phyloP scores from a whole-genome alignment of 2,329 filamentous ascomycete genomes.

The Trichoderma gracile region DNA sequence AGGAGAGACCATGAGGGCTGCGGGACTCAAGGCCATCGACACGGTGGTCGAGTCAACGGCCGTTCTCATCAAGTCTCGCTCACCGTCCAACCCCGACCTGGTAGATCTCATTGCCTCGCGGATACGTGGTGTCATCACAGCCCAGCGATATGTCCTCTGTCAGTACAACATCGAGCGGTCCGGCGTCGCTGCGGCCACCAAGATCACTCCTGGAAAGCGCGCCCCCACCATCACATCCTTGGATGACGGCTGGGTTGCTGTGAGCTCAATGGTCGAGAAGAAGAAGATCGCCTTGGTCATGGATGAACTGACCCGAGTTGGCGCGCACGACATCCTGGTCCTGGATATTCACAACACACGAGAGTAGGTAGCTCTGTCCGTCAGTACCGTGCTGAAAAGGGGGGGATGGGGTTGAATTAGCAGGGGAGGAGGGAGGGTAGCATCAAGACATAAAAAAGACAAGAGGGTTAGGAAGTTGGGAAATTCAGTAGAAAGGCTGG shows the following conservation, averaged over 20 bases:
- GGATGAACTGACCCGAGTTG: constrained; percentile 75
- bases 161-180: constrained; percentile 88
- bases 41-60: constrained; percentile 88
- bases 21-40: constrained; percentile 89
- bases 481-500: neutral
- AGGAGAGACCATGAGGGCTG: constrained; percentile 96
- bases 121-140: constrained; percentile 91
- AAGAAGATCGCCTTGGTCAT: constrained; percentile 82
- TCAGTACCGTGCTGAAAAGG: too few species aligned
- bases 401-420: neutral
- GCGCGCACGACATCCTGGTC: constrained; percentile 83
- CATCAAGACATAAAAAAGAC: neutral
- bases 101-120: constrained; percentile 82
- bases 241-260: constrained; percentile 92
- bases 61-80: constrained; percentile 87
- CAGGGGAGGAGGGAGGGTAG: neutral
- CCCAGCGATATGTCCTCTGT: constrained; percentile 90
- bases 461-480: neutral
- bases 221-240: constrained; percentile 89
- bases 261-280: constrained; percentile 89
- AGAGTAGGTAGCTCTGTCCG: constrained; percentile 30
- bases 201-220: constrained; percentile 89
- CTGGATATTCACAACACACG: constrained; percentile 82
- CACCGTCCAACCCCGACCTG: constrained; percentile 75
- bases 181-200: constrained; percentile 65